Base-by-base conservation (phyloP, 139 green algal genomes). In the Coelastrella sp. region DNA sequence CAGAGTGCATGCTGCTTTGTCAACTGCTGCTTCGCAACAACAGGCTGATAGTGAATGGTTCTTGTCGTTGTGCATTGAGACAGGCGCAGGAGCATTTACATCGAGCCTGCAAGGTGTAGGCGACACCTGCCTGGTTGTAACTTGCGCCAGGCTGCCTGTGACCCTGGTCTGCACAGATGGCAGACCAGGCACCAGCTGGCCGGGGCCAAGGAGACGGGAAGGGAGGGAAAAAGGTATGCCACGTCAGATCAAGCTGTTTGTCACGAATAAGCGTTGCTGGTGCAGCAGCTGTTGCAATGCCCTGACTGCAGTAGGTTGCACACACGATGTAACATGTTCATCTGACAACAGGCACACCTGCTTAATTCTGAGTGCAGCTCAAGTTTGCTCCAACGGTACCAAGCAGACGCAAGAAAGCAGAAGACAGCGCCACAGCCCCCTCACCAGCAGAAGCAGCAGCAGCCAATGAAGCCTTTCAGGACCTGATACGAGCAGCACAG, bases 381-480 rank as follows among this genome's bases (percentile, higher is more conserved):
- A 61, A 90, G 78, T 90, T 90, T 61, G 87, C 87, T 4, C 76
- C 76, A 4, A 78, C 76, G 8, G 75, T 90, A 14, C 87, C 87
- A 25, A 85, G 87, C 87, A 63, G 87, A 35, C 75, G 87, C 19
- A 84, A 75, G 20, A 90, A 90, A 35, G 76, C 76, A 57, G 86
- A 90, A 8, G 76, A 90, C 3, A 76, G 61, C 14, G 56, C 84
- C 14, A 35, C 76, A 65, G 87, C 76, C 27, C 49, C 76, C 6
- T 80, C 87, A 66, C 60, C 87, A 66, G 87, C 87, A 65, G 87
- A 90, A 20, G 87, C 87, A 79, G 87, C 87, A 79, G 75, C 87
- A 78, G 63, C 75, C 8, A 85, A 85, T 68, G 87, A 90, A 58
- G 61, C 75, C 4, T 90, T 90, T 63, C 76, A 85, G 60, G 87